phyloP scores from a whole-genome alignment of 2,329 filamentous ascomycete genomes.

The Metarhizium anisopliae region DNA sequence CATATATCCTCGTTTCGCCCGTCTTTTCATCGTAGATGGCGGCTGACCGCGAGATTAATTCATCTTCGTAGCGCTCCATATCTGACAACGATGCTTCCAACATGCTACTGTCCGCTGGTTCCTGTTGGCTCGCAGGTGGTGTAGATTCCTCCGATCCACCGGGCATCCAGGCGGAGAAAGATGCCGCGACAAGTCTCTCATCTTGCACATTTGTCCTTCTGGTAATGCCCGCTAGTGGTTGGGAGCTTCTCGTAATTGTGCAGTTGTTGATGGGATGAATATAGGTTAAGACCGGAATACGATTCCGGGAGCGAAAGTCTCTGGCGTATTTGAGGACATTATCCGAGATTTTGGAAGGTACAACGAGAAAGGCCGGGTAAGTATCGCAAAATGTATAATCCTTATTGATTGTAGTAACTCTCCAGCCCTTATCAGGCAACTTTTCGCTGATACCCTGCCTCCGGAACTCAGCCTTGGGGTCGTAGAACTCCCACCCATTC shows the following conservation, averaged over 20 bases:
- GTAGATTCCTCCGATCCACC: slow-evolving; percentile 24
- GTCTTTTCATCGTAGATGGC: slow-evolving; percentile 47
- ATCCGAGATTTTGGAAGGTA: slow-evolving; percentile 88
- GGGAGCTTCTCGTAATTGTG: slow-evolving; percentile 89
- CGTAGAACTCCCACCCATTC: slow-evolving; percentile 78
- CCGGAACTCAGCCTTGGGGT: slow-evolving; percentile 75
- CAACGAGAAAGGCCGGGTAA: slow-evolving; percentile 76
- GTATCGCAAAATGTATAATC: slow-evolving; percentile 90
- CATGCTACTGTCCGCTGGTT: slow-evolving; percentile 28
- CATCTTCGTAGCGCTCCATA: slow-evolving; percentile 59
- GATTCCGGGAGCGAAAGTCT: slow-evolving; percentile 76
- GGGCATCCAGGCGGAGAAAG: slow-evolving; percentile 51
- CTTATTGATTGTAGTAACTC: slow-evolving; percentile 79
- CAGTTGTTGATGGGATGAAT: slow-evolving; percentile 96
- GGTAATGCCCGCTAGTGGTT: slow-evolving; percentile 78
- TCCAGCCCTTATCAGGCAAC: slow-evolving; percentile 71
- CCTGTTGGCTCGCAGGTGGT: slow-evolving; percentile 38
- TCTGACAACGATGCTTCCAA: slow-evolving; percentile 46
- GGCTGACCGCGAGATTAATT: slow-evolving; percentile 40
- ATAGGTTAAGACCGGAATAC: slow-evolving; percentile 86
- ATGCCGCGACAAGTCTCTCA: slow-evolving; percentile 85
- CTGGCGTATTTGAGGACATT: slow-evolving; percentile 91
- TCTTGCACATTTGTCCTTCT: slow-evolving; percentile 91
- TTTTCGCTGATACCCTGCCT: slow-evolving; percentile 82
- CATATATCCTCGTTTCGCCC: slow-evolving; percentile 63